Base-by-base conservation (phyloP, 345 rosid genomes). In the Eucalyptus tenuipes region DNA sequence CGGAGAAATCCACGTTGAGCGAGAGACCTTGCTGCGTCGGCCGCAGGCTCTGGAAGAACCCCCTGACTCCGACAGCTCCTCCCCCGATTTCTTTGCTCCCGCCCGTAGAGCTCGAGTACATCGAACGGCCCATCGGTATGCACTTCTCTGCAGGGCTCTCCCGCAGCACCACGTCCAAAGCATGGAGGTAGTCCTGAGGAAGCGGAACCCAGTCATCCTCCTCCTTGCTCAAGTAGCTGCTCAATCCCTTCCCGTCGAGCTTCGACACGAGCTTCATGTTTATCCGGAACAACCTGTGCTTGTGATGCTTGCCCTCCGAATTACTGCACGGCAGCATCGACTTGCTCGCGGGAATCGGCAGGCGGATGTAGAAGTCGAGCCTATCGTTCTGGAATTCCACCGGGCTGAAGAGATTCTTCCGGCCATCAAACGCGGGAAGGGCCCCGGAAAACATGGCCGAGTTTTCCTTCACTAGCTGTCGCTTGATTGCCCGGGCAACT, bases 1-100 rank as follows among this genome's bases (percentile, higher is more conserved):
- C 93, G 49, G 99, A 96, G 87, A 96, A 95, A 92, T 97, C 99
- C 29, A 97, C 93, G 88, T 97, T 97, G 66, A 97, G 99, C 59
- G 98, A 96, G 80, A 97, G 91, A 71, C 99, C 99, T 94, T 97
- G 99, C 86, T 97, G 98, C 8, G 98, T 96, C 59, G 97, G 99
- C 88, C 99, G 92, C 24, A 97, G 95, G 88, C 99, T 97, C 93
- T 97, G 99, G 91, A 97, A 96, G 92, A 96, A 97, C 3, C 99
- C 99, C 93, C 98, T 93, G 88, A 95, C 91, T 88, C 98, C 99
- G 89, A 96, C 92, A 88, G 96, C 96, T 88, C 98, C 99, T 53
- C 98, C 99, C 89, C 99, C 99, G 88, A 97, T 95, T 75, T 95
- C 98, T 88, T 94, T 93, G 40, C 92, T 90, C 18, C 98, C 99